Base-by-base conservation (phyloP, 306 rosid genomes). In the Alnus glutinosa region DNA sequence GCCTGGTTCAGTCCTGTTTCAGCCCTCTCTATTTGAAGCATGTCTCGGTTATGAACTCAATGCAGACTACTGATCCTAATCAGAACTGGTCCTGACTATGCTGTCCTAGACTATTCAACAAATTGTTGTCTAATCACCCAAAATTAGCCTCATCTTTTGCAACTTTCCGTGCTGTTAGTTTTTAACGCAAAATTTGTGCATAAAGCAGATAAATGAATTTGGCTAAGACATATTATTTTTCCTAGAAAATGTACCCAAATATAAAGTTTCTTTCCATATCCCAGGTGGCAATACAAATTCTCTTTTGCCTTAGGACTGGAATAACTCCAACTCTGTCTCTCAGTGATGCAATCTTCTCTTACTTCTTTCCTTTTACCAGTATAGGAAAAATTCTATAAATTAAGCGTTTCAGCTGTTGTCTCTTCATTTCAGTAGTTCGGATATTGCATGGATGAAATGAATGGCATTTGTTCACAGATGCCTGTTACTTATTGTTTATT, bases 31-130 rank as follows among this genome's bases (percentile, higher is more conserved):
- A 67, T 39, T 5, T 67, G 39, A 42, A 42, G 50, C 49, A 67
- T 67, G 19, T n/a, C 51, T 39, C 18, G 8, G 16, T n/a, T 67
- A 8, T 18, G 72, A 39, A 9, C 32, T 68, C 32, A 39, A 68
- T 68, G 72, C 72, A 39, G 51, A 68, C n/a, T 68, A 23, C 51
- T n/a, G 50, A 68, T 16, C 50, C 51, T 39, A 67, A 39, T 67
- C 13, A 34, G n/a, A 68, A 68, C 51, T 9, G 1, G 48, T 10
- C 28, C 50, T 39, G 15, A 42, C 72, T 49, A 68, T 68, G 72
- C 50, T 68, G 32, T 68, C 32, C 72, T 18, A 68, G 71, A 37
- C 71, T 18, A 39, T 42, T 42, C 30, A 68, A 3, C 7, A 68
- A 16, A n/a, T 68, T 15, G 46, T 64, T 64, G 48, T 64, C 12